Conservation (phyloP, 805 yeast species). For the Nakazawaea anatomiae region DNA sequence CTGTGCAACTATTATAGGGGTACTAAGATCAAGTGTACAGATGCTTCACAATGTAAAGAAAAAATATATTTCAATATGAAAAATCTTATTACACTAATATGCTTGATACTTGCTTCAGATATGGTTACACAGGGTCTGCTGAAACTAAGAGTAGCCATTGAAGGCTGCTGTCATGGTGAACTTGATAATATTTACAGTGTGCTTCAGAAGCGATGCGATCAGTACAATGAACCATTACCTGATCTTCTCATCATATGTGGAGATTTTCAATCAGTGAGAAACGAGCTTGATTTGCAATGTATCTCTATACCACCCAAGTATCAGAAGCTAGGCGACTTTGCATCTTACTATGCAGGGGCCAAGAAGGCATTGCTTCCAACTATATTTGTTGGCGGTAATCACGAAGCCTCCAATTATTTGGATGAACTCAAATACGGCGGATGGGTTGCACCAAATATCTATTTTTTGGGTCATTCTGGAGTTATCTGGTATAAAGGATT, state of each 20-base stretch:
- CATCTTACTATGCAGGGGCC: conserved; percentile 56
- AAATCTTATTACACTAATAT: too few species aligned
- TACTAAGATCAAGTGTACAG: too few species aligned
- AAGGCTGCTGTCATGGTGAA: conserved; percentile 90
- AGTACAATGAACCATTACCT: conserved; percentile 24
- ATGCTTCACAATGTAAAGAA: too few species aligned
- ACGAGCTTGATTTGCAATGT: conserved; percentile 54
- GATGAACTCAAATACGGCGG: conserved; percentile 79
- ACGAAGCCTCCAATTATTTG: conserved; percentile 80
- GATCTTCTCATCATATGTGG: conserved; percentile 79
- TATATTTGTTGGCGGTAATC: conserved; percentile 90
- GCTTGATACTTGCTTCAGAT: too few species aligned
- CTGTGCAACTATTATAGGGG: too few species aligned
- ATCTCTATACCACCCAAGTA: conserved; percentile 80
- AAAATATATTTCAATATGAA: too few species aligned
- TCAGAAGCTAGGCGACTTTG: conserved; percentile 72
- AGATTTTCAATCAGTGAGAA: conserved; percentile 82
- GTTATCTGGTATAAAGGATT: conserved; percentile 71
- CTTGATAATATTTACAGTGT: conserved; percentile 49
- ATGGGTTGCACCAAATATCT: conserved; percentile 86
- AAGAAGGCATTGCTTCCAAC: conserved; percentile 70
- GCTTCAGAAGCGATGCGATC: conserved; percentile 12
- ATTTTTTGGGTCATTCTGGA: conserved; percentile 75
- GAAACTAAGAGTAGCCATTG: conserved; percentile 49
- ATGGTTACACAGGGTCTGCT: too few species aligned